These are phyloP conservation scores for Anisogramma anomala DNA, from an alignment of 2,329 filamentous ascomycete species.

Conservation along the genomic window DNA sequence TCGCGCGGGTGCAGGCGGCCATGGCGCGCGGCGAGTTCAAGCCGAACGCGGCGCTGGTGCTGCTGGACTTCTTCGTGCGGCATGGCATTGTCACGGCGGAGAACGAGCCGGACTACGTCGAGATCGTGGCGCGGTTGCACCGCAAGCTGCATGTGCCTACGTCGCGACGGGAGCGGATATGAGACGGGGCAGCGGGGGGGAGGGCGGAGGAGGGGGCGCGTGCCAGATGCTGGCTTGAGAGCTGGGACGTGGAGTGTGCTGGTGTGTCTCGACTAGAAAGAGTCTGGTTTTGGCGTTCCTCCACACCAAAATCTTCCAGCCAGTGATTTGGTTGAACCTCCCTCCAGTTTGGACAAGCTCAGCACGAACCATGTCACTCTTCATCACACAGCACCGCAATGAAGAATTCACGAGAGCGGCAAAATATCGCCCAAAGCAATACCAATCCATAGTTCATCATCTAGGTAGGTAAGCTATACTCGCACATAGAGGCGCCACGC, in stretches of 20 bases:
- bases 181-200: not conserved
- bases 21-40: slow-evolving; percentile 66
- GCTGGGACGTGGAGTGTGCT: too few species aligned
- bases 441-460: slow-evolving; percentile 3
- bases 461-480: not conserved
- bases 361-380: too few species aligned
- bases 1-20: slow-evolving; percentile 46
- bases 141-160: slow-evolving; percentile 31
- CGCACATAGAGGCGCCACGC: slow-evolving; percentile 7
- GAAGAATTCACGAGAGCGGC: too few species aligned
- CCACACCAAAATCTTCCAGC: too few species aligned
- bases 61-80: slow-evolving; percentile 72
- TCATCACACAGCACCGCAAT: too few species aligned
- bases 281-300: too few species aligned
- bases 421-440: too few species aligned
- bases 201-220: not conserved
- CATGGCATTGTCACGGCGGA: slow-evolving; percentile 64
- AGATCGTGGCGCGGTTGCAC: slow-evolving; percentile 44
- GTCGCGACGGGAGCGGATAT: not conserved
- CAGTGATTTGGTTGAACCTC: too few species aligned
- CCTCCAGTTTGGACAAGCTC: too few species aligned
- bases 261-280: too few species aligned
- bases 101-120: slow-evolving; percentile 59
- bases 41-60: slow-evolving; percentile 65
- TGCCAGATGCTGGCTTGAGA: too few species aligned